These are phyloP conservation scores for Aspergillus vadensis DNA, from an alignment of 2,329 filamentous ascomycete species.

Conservation along the genomic window DNA sequence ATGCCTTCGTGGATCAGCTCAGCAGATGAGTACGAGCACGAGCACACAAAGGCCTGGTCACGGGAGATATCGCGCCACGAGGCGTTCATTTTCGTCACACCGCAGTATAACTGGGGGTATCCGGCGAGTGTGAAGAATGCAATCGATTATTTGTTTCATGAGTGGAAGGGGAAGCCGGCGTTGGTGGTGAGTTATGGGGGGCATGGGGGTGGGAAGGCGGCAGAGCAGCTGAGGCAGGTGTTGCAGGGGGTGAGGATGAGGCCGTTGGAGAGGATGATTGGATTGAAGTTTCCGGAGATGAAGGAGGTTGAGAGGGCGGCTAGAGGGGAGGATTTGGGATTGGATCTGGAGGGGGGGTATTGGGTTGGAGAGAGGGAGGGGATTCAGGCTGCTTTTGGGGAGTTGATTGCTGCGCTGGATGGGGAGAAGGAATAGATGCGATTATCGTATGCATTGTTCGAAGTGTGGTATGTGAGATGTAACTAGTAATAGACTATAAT, in stretches of 20 bases:
- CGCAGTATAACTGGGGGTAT: slow-evolving; percentile 59
- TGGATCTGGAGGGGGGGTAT: slow-evolving; percentile 7
- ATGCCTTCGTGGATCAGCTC: slow-evolving; percentile 40
- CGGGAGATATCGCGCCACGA: slow-evolving; percentile 34
- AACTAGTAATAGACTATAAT: too few species aligned
- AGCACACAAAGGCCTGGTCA: slow-evolving; percentile 43
- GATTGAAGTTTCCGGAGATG: slow-evolving; percentile 32
- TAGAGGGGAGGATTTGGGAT: slow-evolving; percentile 29
- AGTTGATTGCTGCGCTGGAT: slow-evolving; percentile 1
- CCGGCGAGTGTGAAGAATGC: slow-evolving; percentile 62
- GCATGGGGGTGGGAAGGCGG: slow-evolving; percentile 42
- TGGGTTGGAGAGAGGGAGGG: slow-evolving; percentile 13
- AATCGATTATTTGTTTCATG: slow-evolving; percentile 62
- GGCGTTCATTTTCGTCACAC: slow-evolving; percentile 47
- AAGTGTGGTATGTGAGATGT: too few species aligned
- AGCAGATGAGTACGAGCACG: slow-evolving; percentile 36
- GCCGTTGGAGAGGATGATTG: slow-evolving; percentile 31
- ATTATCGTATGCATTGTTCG: too few species aligned
- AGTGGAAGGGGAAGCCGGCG: slow-evolving; percentile 59
- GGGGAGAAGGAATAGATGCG: neutral
- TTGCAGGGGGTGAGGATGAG: slow-evolving; percentile 40
- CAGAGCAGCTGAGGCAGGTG: slow-evolving; percentile 38
- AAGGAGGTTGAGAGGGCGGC: slow-evolving; percentile 24
- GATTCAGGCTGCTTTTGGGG: slow-evolving; percentile 2
- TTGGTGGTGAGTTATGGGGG: slow-evolving; percentile 59